Evolutionary conservation across 2,329 filamentous ascomycete species (phyloP).

Genomic region (Sclerotinia sclerotiorum): DNA sequence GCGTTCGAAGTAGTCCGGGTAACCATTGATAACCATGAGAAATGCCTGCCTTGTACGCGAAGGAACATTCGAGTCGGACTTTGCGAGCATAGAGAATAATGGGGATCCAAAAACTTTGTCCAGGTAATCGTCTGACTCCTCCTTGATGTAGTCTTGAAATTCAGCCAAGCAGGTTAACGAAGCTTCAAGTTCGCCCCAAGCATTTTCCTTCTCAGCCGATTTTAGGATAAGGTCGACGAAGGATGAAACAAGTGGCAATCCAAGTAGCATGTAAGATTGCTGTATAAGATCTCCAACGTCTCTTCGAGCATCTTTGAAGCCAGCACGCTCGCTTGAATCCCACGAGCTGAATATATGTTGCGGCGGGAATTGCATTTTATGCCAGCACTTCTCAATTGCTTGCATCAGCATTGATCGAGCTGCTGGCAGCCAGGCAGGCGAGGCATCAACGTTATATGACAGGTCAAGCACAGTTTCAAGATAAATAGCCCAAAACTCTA

Average conservation of each 20-base stretch:
- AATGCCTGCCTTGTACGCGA: slow-evolving; percentile 65
- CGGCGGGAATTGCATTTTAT: slow-evolving; percentile 63
- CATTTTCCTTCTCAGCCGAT: slow-evolving; percentile 45
- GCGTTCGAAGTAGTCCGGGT: slow-evolving; percentile 74
- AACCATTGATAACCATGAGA: slow-evolving; percentile 68
- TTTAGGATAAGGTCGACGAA: slow-evolving; percentile 58
- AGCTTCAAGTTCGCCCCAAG: slow-evolving; percentile 61
- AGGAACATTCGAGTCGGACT: slow-evolving; percentile 55
- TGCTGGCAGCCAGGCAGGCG: slow-evolving; percentile 55
- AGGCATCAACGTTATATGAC: slow-evolving; percentile 51
- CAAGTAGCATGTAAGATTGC: slow-evolving; percentile 64
- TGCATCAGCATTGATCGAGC: slow-evolving; percentile 61
- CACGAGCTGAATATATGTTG: slow-evolving; percentile 58
- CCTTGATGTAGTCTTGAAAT: slow-evolving; percentile 63
- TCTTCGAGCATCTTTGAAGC: slow-evolving; percentile 70
- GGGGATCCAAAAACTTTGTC: slow-evolving; percentile 60
- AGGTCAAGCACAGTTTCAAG: slow-evolving; percentile 66
- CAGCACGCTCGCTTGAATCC: slow-evolving; percentile 67
- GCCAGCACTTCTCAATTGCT: slow-evolving; percentile 65
- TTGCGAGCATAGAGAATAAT: slow-evolving; percentile 55
- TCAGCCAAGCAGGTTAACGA: slow-evolving; percentile 63
- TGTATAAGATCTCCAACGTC: slow-evolving; percentile 79
- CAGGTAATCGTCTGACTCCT: slow-evolving; percentile 58
- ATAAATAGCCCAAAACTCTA: slow-evolving; percentile 81
- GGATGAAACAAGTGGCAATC: slow-evolving; percentile 54